These are phyloP conservation scores for Thecaphora thlaspeos DNA, from an alignment of 1,284 basidiomycete genomes.

Conservation along the genomic window DNA sequence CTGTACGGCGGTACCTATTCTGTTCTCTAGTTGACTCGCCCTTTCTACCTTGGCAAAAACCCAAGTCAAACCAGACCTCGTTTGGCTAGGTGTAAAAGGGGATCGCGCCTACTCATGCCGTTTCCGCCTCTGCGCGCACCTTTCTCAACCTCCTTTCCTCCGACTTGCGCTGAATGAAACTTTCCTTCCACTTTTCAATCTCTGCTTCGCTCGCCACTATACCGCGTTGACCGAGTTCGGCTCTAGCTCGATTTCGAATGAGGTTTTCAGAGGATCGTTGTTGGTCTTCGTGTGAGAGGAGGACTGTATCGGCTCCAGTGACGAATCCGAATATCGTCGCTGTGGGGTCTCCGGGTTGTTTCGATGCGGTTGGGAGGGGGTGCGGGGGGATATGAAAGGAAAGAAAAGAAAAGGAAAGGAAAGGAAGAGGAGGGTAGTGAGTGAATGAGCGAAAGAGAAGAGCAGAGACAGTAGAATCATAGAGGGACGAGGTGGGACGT, in stretches of 20 bases:
- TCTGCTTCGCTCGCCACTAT: constrained; percentile 48
- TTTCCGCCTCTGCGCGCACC: no score
- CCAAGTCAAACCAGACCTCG: no score
- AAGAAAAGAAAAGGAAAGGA: neutral
- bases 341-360: no score
- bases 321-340: constrained; percentile 51
- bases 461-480: neutral
- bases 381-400: no score
- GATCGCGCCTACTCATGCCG: no score
- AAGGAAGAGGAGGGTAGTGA: neutral
- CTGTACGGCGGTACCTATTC: no score
- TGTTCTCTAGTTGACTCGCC: no score
- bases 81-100: no score
- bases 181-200: constrained; percentile 51
- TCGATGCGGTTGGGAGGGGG: no score
- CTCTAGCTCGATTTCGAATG: constrained; percentile 34
- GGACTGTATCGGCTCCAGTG: constrained; percentile 46
- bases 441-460: neutral
- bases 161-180: constrained; percentile 28
- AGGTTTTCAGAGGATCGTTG: constrained; percentile 46
- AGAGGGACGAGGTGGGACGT: neutral
- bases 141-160: constrained; percentile 22
- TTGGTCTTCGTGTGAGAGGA: constrained; percentile 42
- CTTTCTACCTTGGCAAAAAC: no score
- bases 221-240: constrained; percentile 42